Base-by-base conservation (phyloP, 495 filamentous ascomycete genomes). In the Podospora sp. region DNA sequence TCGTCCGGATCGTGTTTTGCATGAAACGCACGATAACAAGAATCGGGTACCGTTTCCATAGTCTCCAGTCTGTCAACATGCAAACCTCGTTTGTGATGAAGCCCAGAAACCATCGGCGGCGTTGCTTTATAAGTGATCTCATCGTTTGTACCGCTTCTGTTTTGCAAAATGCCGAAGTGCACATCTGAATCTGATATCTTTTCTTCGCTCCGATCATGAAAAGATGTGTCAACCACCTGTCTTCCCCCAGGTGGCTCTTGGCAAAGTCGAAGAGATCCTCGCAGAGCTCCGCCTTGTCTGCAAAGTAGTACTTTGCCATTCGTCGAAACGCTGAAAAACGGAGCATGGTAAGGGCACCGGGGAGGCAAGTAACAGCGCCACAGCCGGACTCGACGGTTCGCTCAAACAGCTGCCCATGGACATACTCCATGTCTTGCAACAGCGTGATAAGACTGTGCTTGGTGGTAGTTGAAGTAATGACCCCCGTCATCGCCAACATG, bases 241-340 rank as follows among this genome's bases (percentile, higher is more conserved):
- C 95, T 79, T 99, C 95, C 9, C 95, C 95, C 56, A 99, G 79
- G 79, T 99, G 94, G 71, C 92, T 94, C 78, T 97, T 98, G 49
- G 91, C 93, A 69, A 91, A 99, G 75, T 99, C 95, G 75, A 99
- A 99, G 21, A 98, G 84, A 79, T 99, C 95, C 50, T 96, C 92
- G 72, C 93, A 96, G 75, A 96, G 91, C 76, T 97, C 95, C 18
- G 92, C 92, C 74, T 97, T 97, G 79, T 98, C 95, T 16, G 95
- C 92, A 74, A 99, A 99, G 80, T 99, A 99, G 79, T 97, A 97
- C 75, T 97, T 97, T 69, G 95, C 92, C 93, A 99, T 97, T 71
- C 91, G 90, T 65, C 95, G 86, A 79, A 99, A 98, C 18, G 95
- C 94, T 12, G 95, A 99, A 78, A 97, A 97, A 57, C 95, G 91